Conservation (phyloP, 306 rosid genomes). For the Carpinus viminea region DNA sequence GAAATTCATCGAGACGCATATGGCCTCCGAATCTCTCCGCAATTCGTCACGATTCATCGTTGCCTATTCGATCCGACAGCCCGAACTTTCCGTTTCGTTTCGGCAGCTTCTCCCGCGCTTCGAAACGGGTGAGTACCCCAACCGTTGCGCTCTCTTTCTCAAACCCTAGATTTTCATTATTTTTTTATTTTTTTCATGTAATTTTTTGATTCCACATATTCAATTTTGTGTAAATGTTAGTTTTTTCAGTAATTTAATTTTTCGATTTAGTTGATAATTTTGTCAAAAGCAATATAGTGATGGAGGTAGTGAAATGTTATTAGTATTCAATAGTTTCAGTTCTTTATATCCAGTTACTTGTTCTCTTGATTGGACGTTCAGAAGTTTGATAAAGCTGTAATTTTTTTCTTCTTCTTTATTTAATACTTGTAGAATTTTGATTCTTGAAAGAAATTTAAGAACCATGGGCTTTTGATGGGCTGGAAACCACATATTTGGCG, state of each 20-base stretch:
- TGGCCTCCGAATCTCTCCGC: slow-evolving; percentile 47
- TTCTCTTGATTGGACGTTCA: background rate
- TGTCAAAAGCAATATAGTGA: background rate
- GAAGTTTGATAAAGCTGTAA: background rate
- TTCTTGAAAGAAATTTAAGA: background rate
- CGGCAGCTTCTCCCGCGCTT: slow-evolving; percentile 8
- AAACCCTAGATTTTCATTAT: slow-evolving; percentile 14
- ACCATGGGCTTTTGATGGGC: background rate
- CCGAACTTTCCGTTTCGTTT: slow-evolving; percentile 12
- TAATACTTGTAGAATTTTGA: background rate
- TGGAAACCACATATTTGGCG: no score
- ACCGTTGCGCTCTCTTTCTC: background rate
- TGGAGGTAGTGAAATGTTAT: background rate
- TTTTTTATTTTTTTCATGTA: background rate
- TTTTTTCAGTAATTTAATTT: background rate
- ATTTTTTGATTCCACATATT: background rate
- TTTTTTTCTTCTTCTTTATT: background rate
- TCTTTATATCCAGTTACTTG: slow-evolving; percentile 15
- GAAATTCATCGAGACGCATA: slow-evolving; percentile 29
- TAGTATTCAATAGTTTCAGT: background rate
- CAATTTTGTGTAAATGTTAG: background rate
- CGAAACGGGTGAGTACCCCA: slow-evolving; percentile 25
- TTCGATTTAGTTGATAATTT: background rate
- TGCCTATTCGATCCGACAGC: slow-evolving; percentile 21
- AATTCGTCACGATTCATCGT: slow-evolving; percentile 19